Evolutionary conservation across 1,284 basidiomycete species (phyloP).

Genomic region (Boletus holoroseus): DNA sequence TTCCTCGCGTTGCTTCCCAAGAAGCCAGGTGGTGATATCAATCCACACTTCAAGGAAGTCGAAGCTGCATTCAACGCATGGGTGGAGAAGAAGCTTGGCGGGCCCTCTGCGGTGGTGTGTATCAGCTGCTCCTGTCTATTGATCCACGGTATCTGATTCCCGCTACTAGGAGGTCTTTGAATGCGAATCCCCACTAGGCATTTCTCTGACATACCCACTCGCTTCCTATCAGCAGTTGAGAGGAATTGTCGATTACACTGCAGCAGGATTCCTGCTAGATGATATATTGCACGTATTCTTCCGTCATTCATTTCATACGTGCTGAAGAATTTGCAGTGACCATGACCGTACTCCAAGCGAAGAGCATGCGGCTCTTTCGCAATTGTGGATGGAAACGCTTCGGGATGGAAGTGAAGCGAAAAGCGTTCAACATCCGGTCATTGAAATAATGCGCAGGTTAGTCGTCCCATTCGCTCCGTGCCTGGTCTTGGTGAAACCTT

Average conservation of each 20-base stretch:
- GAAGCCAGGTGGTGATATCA: background rate
- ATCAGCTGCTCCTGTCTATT: background rate
- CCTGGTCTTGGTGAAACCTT: background rate
- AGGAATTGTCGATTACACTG: slow-evolving; percentile 20
- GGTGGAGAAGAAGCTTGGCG: slow-evolving; percentile 16
- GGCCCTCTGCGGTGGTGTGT: slow-evolving; percentile 14
- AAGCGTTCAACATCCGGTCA: background rate
- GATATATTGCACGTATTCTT: background rate
- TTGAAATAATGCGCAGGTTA: background rate
- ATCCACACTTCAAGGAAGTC: slow-evolving; percentile 13
- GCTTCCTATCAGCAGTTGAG: slow-evolving; percentile 16
- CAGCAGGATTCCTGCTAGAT: background rate
- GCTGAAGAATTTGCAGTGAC: background rate
- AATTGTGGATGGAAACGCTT: background rate
- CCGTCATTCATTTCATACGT: slow-evolving; percentile 13
- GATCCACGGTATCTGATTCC: background rate
- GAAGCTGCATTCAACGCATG: slow-evolving; percentile 17
- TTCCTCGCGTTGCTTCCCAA: background rate
- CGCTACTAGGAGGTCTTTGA: background rate
- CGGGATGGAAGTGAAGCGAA: background rate
- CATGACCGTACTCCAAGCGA: background rate
- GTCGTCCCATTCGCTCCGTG: background rate
- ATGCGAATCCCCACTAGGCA: slow-evolving; percentile 7
- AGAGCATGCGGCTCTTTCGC: too few species aligned
- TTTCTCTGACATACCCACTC: slow-evolving; percentile 12